Base-by-base conservation (phyloP, 2,329 filamentous ascomycete species). In the Gaeumannomyces tritici region DNA sequence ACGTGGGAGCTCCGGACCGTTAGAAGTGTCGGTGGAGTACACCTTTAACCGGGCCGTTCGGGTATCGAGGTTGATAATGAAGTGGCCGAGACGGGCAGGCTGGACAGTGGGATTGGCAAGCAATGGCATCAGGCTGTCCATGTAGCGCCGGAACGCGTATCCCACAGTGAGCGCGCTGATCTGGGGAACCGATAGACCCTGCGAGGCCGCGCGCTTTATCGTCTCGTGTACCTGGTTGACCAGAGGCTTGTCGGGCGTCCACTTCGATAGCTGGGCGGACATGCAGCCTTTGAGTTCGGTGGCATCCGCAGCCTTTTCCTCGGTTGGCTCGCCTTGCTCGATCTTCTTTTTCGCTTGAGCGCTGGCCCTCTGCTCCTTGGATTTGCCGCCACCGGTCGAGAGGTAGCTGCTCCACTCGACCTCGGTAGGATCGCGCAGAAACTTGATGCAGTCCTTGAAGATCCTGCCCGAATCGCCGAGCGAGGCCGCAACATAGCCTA, bases 371-470 rank as follows among this genome's bases (percentile, higher is more conserved):
- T 29, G 60, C 60, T 61, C 63, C 62, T 61, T 64, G 62, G 58
- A 29, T 28, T 61, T 61, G 31, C 51, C 54, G 5, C 60, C 60
- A 13, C 24, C 83, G 0, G 81, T 83, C 2, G 80, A 77, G 27
- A 84, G 73, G 63, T 82, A 84, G 24, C 78, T 73, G 8, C 77
- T 74, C 83, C 84, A 86, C 65, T 87, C 84, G 27, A 81, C 79
- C 1, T 78, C 68, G 15, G 79, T 83, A 35, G 85, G 77, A 8
- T 86, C 82, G 57, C 83, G 76, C 58, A 80, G 73, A 63, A 80
- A 86, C 65, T 83, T 83, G 64, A 87, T 76, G 66, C 85, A 87
- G 66, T 87, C 83, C 66, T 84, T 85, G 73, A 82, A 86, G 7
- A 86, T 73, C 62, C 79, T 79, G 62, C 70, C 73, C 29, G 72